A percentile compares a stretch with the other conserved stretches of the same genome.
Conservation (phyloP, 805 yeast species). For the Phaffomyces antillensis region DNA sequence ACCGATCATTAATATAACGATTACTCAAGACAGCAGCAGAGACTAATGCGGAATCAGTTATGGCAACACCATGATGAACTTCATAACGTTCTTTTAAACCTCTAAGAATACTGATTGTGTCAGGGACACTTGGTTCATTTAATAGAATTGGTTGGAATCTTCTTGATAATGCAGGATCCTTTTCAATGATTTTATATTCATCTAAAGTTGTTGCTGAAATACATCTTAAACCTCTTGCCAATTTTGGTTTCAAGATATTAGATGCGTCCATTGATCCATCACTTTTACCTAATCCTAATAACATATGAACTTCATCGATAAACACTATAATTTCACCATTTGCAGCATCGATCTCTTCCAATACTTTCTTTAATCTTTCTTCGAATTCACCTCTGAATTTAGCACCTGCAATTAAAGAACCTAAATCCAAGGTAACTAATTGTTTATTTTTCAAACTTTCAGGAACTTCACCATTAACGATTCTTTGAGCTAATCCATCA, state of each 20-base stretch:
- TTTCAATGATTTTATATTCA: constrained; percentile 91
- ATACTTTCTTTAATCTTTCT: constrained; percentile 72
- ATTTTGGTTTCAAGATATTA: constrained; percentile 83
- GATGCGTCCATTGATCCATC: constrained; percentile 97
- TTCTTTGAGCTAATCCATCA: constrained; percentile 95
- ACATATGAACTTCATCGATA: constrained; percentile 85
- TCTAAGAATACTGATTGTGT: constrained; percentile 84
- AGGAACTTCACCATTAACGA: constrained; percentile 87
- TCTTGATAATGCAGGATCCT: constrained; percentile 93
- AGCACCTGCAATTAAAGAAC: constrained; percentile 88
- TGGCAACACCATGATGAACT: constrained; percentile 96
- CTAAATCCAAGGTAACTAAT: constrained; percentile 78
- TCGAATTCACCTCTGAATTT: constrained; percentile 96
- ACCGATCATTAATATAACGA: constrained; percentile 86
- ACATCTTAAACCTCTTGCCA: constrained; percentile 91
- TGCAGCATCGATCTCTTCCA: constrained; percentile 77
- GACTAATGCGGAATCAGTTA: constrained; percentile 86
- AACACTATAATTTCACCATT: constrained; percentile 73
- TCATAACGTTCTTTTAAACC: constrained; percentile 93
- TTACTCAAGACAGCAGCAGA: constrained; percentile 89
- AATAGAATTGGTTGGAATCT: constrained; percentile 85
- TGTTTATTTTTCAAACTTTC: constrained; percentile 85
- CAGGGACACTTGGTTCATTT: constrained; percentile 84
- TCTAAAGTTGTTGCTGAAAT: constrained; percentile 96
- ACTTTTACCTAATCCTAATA: constrained; percentile 85